Percentiles rank a stretch among this genome's conserved stretches.
phyloP scores from a whole-genome alignment of 345 rosid genomes.

The Corchorus capsularis region DNA sequence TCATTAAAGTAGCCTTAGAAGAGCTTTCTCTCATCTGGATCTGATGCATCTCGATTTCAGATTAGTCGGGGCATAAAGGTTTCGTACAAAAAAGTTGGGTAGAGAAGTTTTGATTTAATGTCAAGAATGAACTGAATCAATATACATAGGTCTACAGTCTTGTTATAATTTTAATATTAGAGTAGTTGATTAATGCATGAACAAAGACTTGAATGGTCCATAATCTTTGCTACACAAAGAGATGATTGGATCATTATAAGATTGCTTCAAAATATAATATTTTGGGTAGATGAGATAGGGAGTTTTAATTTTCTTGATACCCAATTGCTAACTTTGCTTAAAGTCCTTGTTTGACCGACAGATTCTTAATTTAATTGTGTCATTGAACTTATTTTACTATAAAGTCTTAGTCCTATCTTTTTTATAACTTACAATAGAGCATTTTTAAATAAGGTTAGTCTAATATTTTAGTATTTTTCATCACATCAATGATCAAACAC shows the following conservation, averaged over 20 bases:
- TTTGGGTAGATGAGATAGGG: not conserved
- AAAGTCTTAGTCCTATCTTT: conserved; percentile 15
- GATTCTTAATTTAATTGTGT: conserved; percentile 14
- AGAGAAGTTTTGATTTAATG: too few species aligned
- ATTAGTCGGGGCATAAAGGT: too few species aligned
- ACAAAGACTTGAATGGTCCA: not conserved
- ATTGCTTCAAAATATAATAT: not conserved
- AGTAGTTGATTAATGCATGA: not conserved
- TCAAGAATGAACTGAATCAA: not conserved
- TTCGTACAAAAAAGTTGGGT: too few species aligned
- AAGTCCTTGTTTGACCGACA: conserved; percentile 27
- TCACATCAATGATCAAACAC: not conserved
- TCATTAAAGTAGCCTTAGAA: too few species aligned
- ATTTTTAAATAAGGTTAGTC: conserved; percentile 31
- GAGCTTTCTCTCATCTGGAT: too few species aligned
- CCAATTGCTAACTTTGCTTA: conserved; percentile 2
- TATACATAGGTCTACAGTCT: not conserved
- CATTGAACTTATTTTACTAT: not conserved
- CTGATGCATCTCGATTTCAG: too few species aligned
- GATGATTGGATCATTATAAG: conserved; percentile 9
- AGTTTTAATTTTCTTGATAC: not conserved
- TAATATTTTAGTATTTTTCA: not conserved
- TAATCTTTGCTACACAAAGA: not conserved
- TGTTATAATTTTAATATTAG: not conserved
- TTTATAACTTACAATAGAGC: not conserved